phyloP scores from a whole-genome alignment of 192 early-diverging fungal species.

The Cetraspora pellucida region DNA sequence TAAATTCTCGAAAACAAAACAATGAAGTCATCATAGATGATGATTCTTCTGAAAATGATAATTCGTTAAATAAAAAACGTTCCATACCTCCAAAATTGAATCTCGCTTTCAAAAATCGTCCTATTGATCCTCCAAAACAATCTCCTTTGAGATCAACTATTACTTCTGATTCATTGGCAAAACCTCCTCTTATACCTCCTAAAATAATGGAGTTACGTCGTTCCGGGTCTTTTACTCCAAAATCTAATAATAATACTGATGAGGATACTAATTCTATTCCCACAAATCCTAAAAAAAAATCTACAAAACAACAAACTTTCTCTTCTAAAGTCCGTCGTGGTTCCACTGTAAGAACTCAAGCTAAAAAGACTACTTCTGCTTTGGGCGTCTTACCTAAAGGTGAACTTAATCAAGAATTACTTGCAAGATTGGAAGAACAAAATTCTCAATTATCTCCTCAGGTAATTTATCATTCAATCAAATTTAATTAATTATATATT shows the following conservation, averaged over 20 bases:
- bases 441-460: conserved; percentile 58
- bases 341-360: neutral
- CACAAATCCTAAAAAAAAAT: neutral
- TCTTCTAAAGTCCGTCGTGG: conserved; percentile 1
- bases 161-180: neutral
- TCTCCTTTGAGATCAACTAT: neutral
- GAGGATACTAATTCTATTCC: neutral
- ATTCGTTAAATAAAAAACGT: neutral
- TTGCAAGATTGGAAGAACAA: conserved; percentile 58
- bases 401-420: conserved; percentile 39
- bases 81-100: neutral
- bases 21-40: neutral
- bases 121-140: neutral
- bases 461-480: conserved; percentile 36
- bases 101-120: neutral
- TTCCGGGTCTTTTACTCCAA: conserved; percentile 16
- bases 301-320: neutral
- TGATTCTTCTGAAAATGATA: neutral
- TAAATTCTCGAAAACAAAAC: neutral
- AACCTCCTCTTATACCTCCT: conserved; percentile 1
- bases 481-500: neutral
- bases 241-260: neutral
- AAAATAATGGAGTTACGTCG: conserved; percentile 31
- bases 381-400: conserved; percentile 6
- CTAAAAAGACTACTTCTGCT: neutral